These are phyloP conservation scores for Lanmaoa rubissima DNA, from an alignment of 768 basidiomycete species.

Conservation along the genomic window DNA sequence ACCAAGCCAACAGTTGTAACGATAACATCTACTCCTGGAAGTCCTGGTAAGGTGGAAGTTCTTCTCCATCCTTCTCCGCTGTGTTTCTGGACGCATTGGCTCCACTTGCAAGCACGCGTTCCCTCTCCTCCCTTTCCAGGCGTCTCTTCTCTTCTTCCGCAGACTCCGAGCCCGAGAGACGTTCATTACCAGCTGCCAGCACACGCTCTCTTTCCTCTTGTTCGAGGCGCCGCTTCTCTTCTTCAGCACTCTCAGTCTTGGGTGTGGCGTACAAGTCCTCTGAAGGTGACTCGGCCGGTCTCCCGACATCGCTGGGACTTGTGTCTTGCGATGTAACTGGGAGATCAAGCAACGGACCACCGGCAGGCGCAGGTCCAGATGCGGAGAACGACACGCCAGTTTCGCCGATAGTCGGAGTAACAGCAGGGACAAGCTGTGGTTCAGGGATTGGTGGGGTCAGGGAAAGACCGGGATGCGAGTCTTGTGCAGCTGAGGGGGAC, in stretches of 20 bases:
- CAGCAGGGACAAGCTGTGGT: conserved; percentile 33
- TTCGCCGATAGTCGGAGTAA: conserved; percentile 19
- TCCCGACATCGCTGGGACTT: conserved; percentile 7
- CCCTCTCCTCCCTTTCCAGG: conserved; percentile 65
- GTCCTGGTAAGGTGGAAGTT: conserved; percentile 47
- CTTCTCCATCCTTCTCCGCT: conserved; percentile 33
- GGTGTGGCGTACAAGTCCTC: conserved; percentile 32
- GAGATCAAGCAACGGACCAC: conserved; percentile 41
- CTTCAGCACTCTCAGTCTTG: conserved; percentile 53
- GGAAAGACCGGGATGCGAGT: conserved; percentile 37
- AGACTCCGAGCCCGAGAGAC: conserved; percentile 35
- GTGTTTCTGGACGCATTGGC: conserved; percentile 17
- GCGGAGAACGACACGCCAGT: conserved; percentile 71
- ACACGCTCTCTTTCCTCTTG: conserved; percentile 51
- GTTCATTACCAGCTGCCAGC: conserved; percentile 26
- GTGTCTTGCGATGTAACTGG: not conserved
- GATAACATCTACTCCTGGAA: conserved; percentile 18
- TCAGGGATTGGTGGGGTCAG: conserved; percentile 42
- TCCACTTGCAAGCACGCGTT: conserved; percentile 41
- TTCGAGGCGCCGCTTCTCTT: conserved; percentile 64
- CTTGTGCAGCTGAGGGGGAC: conserved; percentile 25
- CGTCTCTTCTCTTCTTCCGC: conserved; percentile 67
- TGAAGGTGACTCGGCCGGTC: conserved; percentile 23
- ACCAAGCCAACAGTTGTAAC: too few species aligned
- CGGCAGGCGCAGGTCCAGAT: conserved; percentile 61